Percentiles rank a stretch among this genome's conserved stretches.
phyloP scores from a whole-genome alignment of 2,329 filamentous ascomycete species.

The Colletotrichum magnum region DNA sequence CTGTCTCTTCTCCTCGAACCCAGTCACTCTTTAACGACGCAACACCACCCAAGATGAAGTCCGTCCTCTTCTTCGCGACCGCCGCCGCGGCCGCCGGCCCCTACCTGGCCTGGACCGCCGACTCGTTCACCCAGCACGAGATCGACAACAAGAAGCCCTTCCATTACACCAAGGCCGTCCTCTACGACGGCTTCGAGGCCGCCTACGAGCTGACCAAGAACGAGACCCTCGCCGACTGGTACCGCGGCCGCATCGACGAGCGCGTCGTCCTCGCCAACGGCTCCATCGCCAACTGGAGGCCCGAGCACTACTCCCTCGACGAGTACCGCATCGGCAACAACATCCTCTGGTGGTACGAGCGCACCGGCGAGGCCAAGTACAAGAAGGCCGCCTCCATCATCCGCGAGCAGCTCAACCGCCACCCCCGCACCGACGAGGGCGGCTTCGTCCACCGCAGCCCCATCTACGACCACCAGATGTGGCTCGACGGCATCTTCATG shows the following conservation, averaged over 20 bases:
- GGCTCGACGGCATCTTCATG: constrained; percentile 71
- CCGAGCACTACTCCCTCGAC: constrained; percentile 62
- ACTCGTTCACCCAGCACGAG: constrained; percentile 60
- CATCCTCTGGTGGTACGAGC: constrained; percentile 64
- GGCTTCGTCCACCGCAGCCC: constrained; percentile 67
- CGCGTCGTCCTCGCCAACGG: constrained; percentile 62
- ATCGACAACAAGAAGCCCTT: constrained; percentile 56
- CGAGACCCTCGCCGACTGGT: constrained; percentile 59
- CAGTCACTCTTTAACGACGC: constrained; percentile 25
- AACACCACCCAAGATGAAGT: constrained; percentile 29
- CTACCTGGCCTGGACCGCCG: constrained; percentile 58
- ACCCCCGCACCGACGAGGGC: constrained; percentile 65
- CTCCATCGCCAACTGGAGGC: constrained; percentile 50
- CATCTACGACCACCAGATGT: constrained; percentile 68
- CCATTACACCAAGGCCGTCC: constrained; percentile 60
- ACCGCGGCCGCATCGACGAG: constrained; percentile 60
- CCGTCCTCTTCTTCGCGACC: constrained; percentile 40
- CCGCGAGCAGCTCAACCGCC: constrained; percentile 61
- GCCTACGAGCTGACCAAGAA: constrained; percentile 62
- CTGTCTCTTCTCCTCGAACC: constrained; percentile 6
- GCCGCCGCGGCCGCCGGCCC: constrained; percentile 39
- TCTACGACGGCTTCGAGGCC: constrained; percentile 63
- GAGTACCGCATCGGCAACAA: constrained; percentile 69
- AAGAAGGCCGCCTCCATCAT: constrained; percentile 62
- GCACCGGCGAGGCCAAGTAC: constrained; percentile 63